Evolutionary conservation across 2,329 filamentous ascomycete genomes (phyloP).

Genomic region (Sordariomycetes sp.): DNA sequence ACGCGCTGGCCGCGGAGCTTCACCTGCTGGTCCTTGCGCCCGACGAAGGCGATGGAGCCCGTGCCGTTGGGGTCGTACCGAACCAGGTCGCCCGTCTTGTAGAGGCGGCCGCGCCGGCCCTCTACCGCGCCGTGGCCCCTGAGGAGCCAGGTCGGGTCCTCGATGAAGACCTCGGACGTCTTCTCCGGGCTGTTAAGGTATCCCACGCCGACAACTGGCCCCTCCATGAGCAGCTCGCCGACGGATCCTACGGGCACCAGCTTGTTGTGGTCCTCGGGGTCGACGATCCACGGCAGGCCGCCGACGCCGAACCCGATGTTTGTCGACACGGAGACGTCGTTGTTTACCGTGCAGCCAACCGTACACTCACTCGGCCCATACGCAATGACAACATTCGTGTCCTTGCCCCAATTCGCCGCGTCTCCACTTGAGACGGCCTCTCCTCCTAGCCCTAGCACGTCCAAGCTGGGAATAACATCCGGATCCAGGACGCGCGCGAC

Average conservation of each 20-base stretch:
- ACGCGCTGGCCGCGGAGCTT: constrained; percentile 57
- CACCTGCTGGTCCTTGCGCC: constrained; percentile 57
- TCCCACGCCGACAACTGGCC: constrained; percentile 50
- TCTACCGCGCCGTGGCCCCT: constrained; percentile 20
- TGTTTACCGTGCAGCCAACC: constrained; percentile 38
- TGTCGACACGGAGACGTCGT: constrained; percentile 25
- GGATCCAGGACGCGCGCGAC: constrained; percentile 35
- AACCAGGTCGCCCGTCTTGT: constrained; percentile 51
- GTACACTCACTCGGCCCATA: constrained; percentile 46
- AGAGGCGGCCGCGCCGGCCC: constrained; percentile 34
- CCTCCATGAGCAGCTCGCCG: constrained; percentile 44
- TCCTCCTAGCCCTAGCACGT: constrained; percentile 37
- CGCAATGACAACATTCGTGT: constrained; percentile 36
- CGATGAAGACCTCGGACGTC: constrained; percentile 47
- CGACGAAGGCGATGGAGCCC: constrained; percentile 44
- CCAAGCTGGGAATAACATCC: constrained; percentile 32
- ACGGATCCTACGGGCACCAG: constrained; percentile 36
- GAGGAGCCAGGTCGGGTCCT: constrained; percentile 40
- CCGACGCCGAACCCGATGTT: constrained; percentile 38
- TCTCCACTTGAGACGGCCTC: constrained; percentile 42
- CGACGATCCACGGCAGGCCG: constrained; percentile 39
- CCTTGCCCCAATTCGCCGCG: constrained; percentile 32
- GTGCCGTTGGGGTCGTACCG: constrained; percentile 41
- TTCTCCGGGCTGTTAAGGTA: constrained; percentile 49
- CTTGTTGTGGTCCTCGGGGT: constrained; percentile 32